A percentile compares a stretch with the other conserved stretches of the same genome.
Conservation (phyloP, 2,329 filamentous ascomycete genomes). For the Paraphaeosphaeria minitans region DNA sequence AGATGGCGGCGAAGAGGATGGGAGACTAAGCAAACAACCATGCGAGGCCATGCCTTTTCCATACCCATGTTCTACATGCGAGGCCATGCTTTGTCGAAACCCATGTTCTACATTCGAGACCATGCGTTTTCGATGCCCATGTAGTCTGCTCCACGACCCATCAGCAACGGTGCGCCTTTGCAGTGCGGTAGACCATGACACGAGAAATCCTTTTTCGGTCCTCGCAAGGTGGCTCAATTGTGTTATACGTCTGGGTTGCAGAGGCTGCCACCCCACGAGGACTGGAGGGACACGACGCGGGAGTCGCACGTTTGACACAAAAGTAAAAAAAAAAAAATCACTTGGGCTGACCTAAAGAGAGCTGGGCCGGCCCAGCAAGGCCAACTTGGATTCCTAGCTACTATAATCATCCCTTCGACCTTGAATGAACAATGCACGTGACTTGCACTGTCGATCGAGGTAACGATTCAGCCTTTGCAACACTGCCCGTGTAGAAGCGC, state of each 20-base stretch:
- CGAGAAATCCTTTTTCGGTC: neutral
- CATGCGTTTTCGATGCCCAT: slow-evolving; percentile 1
- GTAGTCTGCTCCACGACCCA: neutral
- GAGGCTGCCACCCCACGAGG: too few relatives aligned
- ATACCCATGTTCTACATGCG: too few relatives aligned
- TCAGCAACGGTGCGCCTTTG: neutral
- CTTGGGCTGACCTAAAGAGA: neutral
- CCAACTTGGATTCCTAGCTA: neutral
- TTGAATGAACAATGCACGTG: neutral
- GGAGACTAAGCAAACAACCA: slow-evolving; percentile 27
- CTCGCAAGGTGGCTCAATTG: neutral
- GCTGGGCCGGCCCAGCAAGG: neutral
- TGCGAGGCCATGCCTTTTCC: neutral
- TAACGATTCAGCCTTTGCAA: neutral
- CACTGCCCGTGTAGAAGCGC: neutral
- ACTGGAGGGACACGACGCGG: too few relatives aligned
- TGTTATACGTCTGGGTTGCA: neutral
- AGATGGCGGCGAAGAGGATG: slow-evolving; percentile 65
- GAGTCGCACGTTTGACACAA: too few relatives aligned
- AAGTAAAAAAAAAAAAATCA: neutral
- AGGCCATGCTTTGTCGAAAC: too few relatives aligned
- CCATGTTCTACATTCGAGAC: too few relatives aligned
- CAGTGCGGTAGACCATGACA: neutral
- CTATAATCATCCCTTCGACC: neutral
- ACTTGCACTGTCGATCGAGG: neutral